phyloP scores from a whole-genome alignment of 2,329 filamentous ascomycete genomes.

The Monosporascus ibericus region DNA sequence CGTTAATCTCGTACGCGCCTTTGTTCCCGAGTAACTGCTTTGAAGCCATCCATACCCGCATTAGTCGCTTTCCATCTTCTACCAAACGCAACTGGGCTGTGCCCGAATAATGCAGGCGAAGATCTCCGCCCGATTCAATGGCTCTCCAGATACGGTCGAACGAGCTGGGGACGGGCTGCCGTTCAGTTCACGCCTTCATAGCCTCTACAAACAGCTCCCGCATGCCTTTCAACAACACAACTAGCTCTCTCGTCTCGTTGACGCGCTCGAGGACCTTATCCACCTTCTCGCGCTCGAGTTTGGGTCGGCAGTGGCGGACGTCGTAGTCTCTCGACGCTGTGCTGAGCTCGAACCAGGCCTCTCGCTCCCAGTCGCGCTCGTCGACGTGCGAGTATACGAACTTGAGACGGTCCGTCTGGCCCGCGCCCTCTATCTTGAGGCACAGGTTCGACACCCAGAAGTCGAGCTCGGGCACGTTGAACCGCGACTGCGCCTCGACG shows the following conservation, averaged over 20 bases:
- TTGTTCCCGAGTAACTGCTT: no score
- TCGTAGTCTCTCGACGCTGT: constrained; percentile 79
- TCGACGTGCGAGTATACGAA: constrained; percentile 86
- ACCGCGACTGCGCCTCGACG: constrained; percentile 75
- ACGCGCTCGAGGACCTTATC: constrained; percentile 71
- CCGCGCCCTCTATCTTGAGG: constrained; percentile 82
- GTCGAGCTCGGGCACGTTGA: constrained; percentile 88
- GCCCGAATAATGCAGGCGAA: no score
- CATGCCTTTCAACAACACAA: constrained; percentile 73
- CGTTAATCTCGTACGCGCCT: no score
- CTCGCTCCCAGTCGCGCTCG: constrained; percentile 79
- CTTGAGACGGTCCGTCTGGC: constrained; percentile 76
- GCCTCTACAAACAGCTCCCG: constrained; percentile 68
- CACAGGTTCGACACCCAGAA: constrained; percentile 95
- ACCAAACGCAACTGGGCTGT: no score
- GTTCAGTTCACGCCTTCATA: constrained; percentile 46
- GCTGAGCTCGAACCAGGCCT: constrained; percentile 90
- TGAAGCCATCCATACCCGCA: no score
- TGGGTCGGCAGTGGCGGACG: constrained; percentile 74
- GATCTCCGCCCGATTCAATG: no score
- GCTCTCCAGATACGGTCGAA: no score
- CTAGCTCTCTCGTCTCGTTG: constrained; percentile 74
- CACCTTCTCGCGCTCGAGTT: constrained; percentile 71
- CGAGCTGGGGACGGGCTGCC: background rate
- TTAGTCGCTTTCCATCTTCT: no score